These are phyloP conservation scores for Penicillium sp. DNA, from an alignment of 2,329 filamentous ascomycete genomes.

Conservation along the genomic window DNA sequence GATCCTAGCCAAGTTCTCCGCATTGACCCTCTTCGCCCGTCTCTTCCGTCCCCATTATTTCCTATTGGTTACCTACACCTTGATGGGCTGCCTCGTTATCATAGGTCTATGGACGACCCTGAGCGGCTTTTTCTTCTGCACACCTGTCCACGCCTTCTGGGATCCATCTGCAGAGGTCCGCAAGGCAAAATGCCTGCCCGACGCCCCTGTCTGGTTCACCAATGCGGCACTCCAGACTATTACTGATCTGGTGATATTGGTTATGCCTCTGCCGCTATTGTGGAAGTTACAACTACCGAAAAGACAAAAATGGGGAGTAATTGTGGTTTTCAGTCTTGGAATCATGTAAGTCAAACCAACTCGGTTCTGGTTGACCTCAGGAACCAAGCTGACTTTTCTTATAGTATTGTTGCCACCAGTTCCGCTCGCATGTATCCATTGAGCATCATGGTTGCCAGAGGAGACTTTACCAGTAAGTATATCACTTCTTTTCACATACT, in stretches of 20 bases:
- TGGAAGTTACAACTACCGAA: conserved; percentile 23
- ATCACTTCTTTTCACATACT: background rate
- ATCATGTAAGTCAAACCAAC: conserved; percentile 24
- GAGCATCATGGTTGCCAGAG: conserved; percentile 10
- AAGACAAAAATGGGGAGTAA: conserved; percentile 26
- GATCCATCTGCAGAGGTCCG: background rate
- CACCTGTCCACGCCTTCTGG: conserved; percentile 31
- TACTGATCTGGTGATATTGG: conserved; percentile 28
- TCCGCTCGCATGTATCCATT: conserved; percentile 26
- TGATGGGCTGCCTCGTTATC: conserved; percentile 23
- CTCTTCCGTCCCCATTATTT: conserved; percentile 31
- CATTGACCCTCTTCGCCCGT: conserved; percentile 33
- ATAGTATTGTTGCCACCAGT: conserved; percentile 33
- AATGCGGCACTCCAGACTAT: conserved; percentile 33
- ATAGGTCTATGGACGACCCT: conserved; percentile 31
- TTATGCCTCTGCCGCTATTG: conserved; percentile 30
- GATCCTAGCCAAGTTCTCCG: conserved; percentile 35
- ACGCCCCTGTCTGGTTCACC: conserved; percentile 26
- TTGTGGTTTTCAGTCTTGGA: conserved; percentile 31
- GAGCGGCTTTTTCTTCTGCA: conserved; percentile 30
- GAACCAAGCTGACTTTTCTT: background rate
- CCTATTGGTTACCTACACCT: conserved; percentile 16
- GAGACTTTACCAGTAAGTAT: conserved; percentile 25
- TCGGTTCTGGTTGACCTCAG: background rate
- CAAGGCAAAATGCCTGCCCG: conserved; percentile 21